Percentiles rank a stretch among this genome's conserved stretches.
Conservation (phyloP, 495 filamentous ascomycete genomes). For the Aspergillus steynii region DNA sequence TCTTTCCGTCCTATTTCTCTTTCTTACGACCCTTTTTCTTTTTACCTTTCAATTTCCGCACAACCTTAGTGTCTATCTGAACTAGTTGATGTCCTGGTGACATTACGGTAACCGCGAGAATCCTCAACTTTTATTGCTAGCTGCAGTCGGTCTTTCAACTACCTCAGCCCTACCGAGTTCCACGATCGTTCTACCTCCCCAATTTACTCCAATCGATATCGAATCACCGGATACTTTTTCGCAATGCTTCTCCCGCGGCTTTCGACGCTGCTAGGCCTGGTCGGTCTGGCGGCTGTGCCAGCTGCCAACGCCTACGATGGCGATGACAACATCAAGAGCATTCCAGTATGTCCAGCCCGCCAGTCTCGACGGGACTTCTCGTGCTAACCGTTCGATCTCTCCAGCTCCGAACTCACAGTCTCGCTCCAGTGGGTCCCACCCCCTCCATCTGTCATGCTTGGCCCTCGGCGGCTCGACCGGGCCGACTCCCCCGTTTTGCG, state of each 20-base stretch:
- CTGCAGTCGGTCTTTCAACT: constrained; percentile 21
- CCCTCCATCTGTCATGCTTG: constrained; percentile 2
- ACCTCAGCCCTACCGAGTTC: constrained; percentile 1
- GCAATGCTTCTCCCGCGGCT: constrained; percentile 43
- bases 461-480: neutral
- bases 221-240: neutral
- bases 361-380: neutral
- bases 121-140: neutral
- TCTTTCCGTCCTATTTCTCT: constrained; percentile 1
- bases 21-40: constrained; percentile 5
- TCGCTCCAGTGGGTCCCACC: constrained; percentile 49
- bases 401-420: constrained; percentile 77
- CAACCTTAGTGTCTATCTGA: constrained; percentile 17
- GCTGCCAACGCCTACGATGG: constrained; percentile 36
- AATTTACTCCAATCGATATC: constrained; percentile 1
- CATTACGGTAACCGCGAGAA: constrained; percentile 15
- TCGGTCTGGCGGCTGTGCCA: constrained; percentile 34
- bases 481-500: constrained; percentile 4
- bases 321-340: constrained; percentile 53
- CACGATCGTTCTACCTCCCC: constrained; percentile 20
- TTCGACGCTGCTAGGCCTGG: constrained; percentile 41
- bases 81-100: constrained; percentile 32
- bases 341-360: constrained; percentile 45
- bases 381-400: constrained; percentile 7
- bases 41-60: constrained; percentile 6